Evolutionary conservation across 345 rosid species (phyloP), one percentile per base, ranked within the genome.

Genomic region (Eucalyptus pauciflora): DNA sequence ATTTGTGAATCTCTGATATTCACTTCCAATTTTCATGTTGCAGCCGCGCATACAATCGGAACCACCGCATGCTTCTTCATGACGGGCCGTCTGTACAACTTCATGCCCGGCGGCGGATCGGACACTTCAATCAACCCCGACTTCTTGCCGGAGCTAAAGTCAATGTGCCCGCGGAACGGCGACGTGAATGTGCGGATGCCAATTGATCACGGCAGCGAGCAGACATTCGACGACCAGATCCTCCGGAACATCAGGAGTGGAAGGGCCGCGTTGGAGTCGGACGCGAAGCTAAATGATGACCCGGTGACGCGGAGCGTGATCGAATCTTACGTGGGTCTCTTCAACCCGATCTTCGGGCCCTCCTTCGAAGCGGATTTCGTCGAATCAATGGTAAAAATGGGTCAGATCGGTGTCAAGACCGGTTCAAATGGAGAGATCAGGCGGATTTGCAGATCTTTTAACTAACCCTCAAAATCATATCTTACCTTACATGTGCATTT

Each of bases 41-140:
- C 96, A 97, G 97, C 95, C 54, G 98, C 97, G 10, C 99, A 96
- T 87, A 95, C 96, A 10, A 97, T 97, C 86, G 99, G 99, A 48
- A 95, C 98, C 45, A 93, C 97, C 3, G 98, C 98, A 17, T 97
- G 98, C 90, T 97, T 97, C 95, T 97, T 95, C 95, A 93, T 97
- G 98, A 92, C 92, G 49, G 89, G 90, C 13, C 92, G 97, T 48
- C 96, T 96, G 60, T 97, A 97, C 92, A 86, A 90, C 37, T 97
- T 94, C 87, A 87, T 86, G 31, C 95, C 95, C 1, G 90, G 89
- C 1, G 94, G 92, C 5, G 93, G 93, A 64, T 92, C 98, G 5
- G 99, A 95, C 85, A 98, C 98, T 9, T 86, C 92, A 4, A 94
- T 96, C 89, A 90, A 90, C 88, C 94, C 96, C 1, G 50, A 54